Conservation (phyloP, 169 alveolate genomes). For the Eimeria tenella region DNA sequence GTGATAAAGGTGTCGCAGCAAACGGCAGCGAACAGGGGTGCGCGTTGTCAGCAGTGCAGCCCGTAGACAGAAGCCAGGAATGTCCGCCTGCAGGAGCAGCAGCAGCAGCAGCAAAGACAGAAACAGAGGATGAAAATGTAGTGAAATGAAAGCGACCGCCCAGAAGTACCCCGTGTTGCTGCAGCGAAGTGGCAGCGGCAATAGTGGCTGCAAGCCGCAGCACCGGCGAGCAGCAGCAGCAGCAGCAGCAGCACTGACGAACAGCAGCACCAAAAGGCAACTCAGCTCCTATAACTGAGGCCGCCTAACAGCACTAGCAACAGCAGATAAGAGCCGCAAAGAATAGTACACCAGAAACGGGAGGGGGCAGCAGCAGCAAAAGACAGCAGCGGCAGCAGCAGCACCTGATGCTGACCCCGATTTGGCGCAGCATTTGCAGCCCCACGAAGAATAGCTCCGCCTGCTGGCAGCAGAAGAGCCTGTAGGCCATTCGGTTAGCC, state of each 20-base stretch:
- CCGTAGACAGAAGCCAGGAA: conserved; percentile 75
- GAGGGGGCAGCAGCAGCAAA: background rate
- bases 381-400: conserved; percentile 35
- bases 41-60: conserved; percentile 85
- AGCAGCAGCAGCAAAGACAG: conserved; percentile 69
- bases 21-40: conserved; percentile 84
- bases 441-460: conserved; percentile 84
- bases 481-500: conserved; percentile 81
- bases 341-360: background rate
- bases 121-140: background rate
- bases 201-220: background rate
- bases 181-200: background rate
- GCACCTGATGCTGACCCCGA: conserved; percentile 77
- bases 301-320: too few relatives aligned
- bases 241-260: conserved; percentile 13
- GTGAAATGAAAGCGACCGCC: background rate
- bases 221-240: background rate
- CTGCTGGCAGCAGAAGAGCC: conserved; percentile 84
- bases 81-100: conserved; percentile 81
- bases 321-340: background rate
- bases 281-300: background rate
- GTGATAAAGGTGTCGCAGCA: conserved; percentile 85
- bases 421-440: conserved; percentile 86
- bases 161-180: background rate
- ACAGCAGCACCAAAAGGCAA: background rate